Percentiles rank a stretch among this genome's conserved stretches.
These are phyloP conservation scores for Zygotorulaspora sp. DNA, from an alignment of 805 yeast genomes.

Conservation along the genomic window DNA sequence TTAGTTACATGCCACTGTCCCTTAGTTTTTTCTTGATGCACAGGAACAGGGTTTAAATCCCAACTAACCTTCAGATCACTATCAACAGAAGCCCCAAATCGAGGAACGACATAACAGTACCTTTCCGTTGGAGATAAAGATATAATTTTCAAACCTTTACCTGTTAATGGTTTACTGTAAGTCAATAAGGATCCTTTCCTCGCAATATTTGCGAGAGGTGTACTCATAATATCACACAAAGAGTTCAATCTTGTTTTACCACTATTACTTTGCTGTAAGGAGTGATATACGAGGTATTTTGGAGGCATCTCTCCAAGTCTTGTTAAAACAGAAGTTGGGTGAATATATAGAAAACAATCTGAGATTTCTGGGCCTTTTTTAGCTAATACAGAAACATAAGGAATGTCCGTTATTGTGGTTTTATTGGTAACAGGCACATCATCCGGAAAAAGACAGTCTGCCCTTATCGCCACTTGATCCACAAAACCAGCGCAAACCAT, in stretches of 20 bases:
- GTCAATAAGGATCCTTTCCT: constrained; percentile 67
- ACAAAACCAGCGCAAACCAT: constrained; percentile 89
- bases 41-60: constrained; percentile 82
- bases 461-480: constrained; percentile 84
- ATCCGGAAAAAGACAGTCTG: constrained; percentile 59
- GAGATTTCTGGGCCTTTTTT: constrained; percentile 39
- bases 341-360: constrained; percentile 64
- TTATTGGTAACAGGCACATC: constrained; percentile 59
- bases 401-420: constrained; percentile 53
- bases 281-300: constrained; percentile 66
- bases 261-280: constrained; percentile 54
- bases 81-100: constrained; percentile 81
- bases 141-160: constrained; percentile 84
- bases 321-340: constrained; percentile 66
- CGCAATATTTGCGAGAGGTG: constrained; percentile 73
- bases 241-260: constrained; percentile 62
- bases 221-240: constrained; percentile 68
- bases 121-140: constrained; percentile 59
- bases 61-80: constrained; percentile 78
- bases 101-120: constrained; percentile 85
- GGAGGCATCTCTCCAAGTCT: constrained; percentile 60
- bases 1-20: constrained; percentile 60
- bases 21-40: constrained; percentile 58
- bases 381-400: constrained; percentile 55
- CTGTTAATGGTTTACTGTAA: constrained; percentile 80